phyloP scores from a whole-genome alignment of 2,329 filamentous ascomycete species.

The Cytospora mali region DNA sequence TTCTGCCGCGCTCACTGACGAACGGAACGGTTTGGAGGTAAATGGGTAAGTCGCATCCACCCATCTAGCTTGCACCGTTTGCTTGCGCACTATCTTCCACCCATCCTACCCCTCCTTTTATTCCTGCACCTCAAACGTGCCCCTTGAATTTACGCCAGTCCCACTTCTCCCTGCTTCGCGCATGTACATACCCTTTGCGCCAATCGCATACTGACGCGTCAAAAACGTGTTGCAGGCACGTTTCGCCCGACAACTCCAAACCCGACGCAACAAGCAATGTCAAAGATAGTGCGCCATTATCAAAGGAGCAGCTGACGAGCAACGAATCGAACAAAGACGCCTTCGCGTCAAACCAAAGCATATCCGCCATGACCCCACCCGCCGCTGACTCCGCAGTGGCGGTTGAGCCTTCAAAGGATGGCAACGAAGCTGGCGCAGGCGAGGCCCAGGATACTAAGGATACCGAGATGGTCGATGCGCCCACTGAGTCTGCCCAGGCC shows the following conservation, averaged over 20 bases:
- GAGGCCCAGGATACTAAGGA: constrained; percentile 28
- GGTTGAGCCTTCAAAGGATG: constrained; percentile 11
- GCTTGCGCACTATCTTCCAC: neutral
- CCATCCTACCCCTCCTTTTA: neutral
- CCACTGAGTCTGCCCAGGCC: constrained; percentile 28
- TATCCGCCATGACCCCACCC: constrained; percentile 26
- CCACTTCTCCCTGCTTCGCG: neutral
- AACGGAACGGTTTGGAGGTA: constrained; percentile 38
- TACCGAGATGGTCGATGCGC: constrained; percentile 38
- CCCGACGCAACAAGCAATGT: constrained; percentile 20
- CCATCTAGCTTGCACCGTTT: constrained; percentile 2
- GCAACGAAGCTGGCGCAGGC: constrained; percentile 16
- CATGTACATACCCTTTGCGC: neutral
- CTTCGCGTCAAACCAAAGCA: constrained; percentile 35
- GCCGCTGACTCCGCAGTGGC: constrained; percentile 18
- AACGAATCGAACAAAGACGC: constrained; percentile 32
- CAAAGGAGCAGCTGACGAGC: constrained; percentile 20
- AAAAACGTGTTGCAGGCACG: constrained; percentile 29
- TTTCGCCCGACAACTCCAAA: constrained; percentile 25
- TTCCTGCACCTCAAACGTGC: neutral
- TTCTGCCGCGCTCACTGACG: constrained; percentile 47
- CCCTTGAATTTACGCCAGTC: neutral
- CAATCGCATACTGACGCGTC: constrained; percentile 18
- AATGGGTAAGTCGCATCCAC: constrained; percentile 58
- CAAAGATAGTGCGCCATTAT: constrained; percentile 9